Evolutionary conservation across 1,139 yeast species (phyloP).

Genomic region (Yamadazyma taylorii): DNA sequence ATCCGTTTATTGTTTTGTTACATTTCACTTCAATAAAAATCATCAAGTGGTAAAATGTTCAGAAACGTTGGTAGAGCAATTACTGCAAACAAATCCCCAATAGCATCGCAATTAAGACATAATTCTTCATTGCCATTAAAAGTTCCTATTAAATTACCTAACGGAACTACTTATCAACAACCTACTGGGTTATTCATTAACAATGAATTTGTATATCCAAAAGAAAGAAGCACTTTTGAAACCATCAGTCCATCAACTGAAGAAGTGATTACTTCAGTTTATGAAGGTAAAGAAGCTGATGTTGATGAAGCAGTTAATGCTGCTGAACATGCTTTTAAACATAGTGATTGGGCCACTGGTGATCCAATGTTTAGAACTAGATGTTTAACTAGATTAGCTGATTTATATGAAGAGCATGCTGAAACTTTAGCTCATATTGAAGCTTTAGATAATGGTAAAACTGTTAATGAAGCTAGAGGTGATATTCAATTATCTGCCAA

Average conservation of each 20-base stretch:
- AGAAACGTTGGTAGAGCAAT: conserved; percentile 2
- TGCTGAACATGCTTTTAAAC: conserved; percentile 69
- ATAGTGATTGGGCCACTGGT: conserved; percentile 29
- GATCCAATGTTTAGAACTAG: conserved; percentile 52
- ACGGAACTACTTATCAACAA: conserved; percentile 55
- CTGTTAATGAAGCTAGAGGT: conserved; percentile 50
- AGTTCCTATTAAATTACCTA: conserved; percentile 57
- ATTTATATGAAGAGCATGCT: conserved; percentile 56
- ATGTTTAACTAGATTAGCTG: conserved; percentile 59
- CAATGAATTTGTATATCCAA: conserved; percentile 31
- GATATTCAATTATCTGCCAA: conserved; percentile 66
- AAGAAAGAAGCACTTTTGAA: conserved; percentile 55
- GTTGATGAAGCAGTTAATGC: conserved; percentile 77
- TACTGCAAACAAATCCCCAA: conserved; percentile 2
- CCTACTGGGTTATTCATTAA: conserved; percentile 81
- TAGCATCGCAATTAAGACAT: conserved; percentile 10
- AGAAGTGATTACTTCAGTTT: conserved; percentile 62
- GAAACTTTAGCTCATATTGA: conserved; percentile 68
- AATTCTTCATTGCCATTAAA: conserved; percentile 38
- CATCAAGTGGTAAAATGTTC: too few relatives aligned
- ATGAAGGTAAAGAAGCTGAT: conserved; percentile 66
- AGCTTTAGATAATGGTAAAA: conserved; percentile 80
- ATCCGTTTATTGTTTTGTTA: too few relatives aligned
- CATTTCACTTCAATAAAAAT: too few relatives aligned
- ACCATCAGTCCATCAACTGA: conserved; percentile 70